Base-by-base conservation (phyloP, 208 protist species). In the Acanthamoeba castellanii region DNA sequence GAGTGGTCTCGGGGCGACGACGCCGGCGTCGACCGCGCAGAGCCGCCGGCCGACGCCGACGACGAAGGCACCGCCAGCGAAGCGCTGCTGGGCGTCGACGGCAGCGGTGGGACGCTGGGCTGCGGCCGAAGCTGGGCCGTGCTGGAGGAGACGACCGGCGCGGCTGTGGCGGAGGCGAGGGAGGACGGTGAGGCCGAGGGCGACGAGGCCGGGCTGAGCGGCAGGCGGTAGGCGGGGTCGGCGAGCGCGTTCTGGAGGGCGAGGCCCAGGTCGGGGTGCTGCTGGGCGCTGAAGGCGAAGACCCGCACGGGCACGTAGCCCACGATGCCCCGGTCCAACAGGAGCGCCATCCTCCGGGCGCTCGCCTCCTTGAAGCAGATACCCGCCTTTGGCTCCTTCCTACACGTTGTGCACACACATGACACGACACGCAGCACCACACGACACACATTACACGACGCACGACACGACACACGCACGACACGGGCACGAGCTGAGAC, bases 301-400 rank as follows among this genome's bases (percentile, higher is more conserved):
- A 87, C 78, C 27, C 78, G 78, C 32, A 87, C 32, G 45, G 50
- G 78, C 78, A 61, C 50, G 78, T 87, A 87, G 78, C 78, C 78
- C 13, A 87, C 50, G 47, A 87, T 61, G 42, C 78, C 78, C 0
- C 50, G 47, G n/a, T 87, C 78, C 5, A 87, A 47, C 78, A 64
- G 14, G 42, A 57, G 42, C 47, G 78, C 78, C 78, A 61, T 64
- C 78, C 34, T 57, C 27, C 5, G 13, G 13, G 47, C 78, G 78
- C 78, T 4, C 3, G 5, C 8, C 78, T 87, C 47, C 50, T 87
- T 37, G 47, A 87, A 87, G 42, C 42, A 55, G 50, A 87, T 61
- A 0, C 27, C 47, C 47, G 78, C 78, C 50, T 61, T 87, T 0
- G n/a, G n/a, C 20, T 32, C 50, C 27, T 87, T 32, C 78, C 78